phyloP scores from a whole-genome alignment of 2,329 filamentous ascomycete genomes.

The Penicillium sp. region DNA sequence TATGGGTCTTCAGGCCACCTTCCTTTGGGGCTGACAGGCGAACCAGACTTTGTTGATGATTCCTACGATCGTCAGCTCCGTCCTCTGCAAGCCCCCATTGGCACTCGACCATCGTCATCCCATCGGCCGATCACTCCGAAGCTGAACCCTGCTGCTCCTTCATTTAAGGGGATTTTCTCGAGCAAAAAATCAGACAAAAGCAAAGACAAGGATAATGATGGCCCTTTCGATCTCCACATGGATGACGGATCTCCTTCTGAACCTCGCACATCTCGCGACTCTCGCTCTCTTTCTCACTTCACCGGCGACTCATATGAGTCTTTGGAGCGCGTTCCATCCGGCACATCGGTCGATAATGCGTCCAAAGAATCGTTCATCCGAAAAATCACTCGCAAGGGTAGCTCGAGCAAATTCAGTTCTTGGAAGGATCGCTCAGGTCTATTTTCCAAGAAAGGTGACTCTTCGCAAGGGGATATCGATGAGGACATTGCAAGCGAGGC shows the following conservation, averaged over 20 bases:
- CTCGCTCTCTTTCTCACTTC: conserved; percentile 49
- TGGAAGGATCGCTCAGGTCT: conserved; percentile 56
- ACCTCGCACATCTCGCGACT: conserved; percentile 50
- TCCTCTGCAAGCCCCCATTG: conserved; percentile 70
- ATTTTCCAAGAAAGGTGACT: conserved; percentile 52
- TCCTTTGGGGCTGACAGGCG: conserved; percentile 58
- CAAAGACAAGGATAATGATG: conserved; percentile 37
- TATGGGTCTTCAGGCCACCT: conserved; percentile 71
- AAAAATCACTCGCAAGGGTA: conserved; percentile 56
- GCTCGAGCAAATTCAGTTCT: conserved; percentile 56
- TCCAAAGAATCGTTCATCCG: conserved; percentile 56
- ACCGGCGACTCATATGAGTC: conserved; percentile 54
- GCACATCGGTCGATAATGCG: conserved; percentile 44
- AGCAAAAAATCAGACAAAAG: conserved; percentile 51
- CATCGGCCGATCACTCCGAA: conserved; percentile 61
- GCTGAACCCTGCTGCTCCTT: conserved; percentile 87
- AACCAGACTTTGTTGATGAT: conserved; percentile 53
- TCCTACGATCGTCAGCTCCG: conserved; percentile 53
- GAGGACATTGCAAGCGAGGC: conserved; percentile 46
- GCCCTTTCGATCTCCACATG: conserved; percentile 35
- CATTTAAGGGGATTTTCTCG: conserved; percentile 75
- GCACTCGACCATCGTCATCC: conserved; percentile 70
- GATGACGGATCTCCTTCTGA: conserved; percentile 49
- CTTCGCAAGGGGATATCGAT: conserved; percentile 49
- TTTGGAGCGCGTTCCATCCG: conserved; percentile 51